Evolutionary conservation across 139 green algal genomes (phyloP).

Genomic region (Desmodesmus armatus): DNA sequence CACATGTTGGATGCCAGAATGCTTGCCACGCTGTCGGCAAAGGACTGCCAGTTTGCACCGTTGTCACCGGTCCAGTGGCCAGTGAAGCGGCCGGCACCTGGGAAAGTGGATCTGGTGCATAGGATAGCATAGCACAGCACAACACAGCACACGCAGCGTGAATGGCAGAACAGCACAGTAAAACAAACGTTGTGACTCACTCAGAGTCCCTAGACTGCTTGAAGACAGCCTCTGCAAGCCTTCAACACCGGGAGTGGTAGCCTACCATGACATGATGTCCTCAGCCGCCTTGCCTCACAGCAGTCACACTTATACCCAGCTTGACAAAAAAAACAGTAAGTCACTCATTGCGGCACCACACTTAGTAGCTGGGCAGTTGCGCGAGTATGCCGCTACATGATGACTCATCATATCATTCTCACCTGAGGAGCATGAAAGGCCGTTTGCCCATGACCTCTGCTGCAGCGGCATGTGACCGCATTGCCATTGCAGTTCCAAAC

Average conservation of each 20-base stretch:
- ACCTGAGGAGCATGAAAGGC: conserved; percentile 35
- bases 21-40: conserved; percentile 42
- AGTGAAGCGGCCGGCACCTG: conserved; percentile 40
- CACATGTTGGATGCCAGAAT: conserved; percentile 41
- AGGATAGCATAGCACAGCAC: neutral
- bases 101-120: conserved; percentile 50
- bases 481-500: conserved; percentile 15
- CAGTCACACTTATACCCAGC: neutral
- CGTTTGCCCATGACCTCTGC: conserved; percentile 16
- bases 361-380: no score
- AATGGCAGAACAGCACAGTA: no score
- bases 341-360: no score
- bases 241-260: neutral
- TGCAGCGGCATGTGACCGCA: neutral
- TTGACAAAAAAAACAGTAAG: no score
- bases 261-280: neutral
- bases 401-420: neutral
- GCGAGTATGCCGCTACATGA: no score
- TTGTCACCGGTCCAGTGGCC: conserved; percentile 64
- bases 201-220: no score
- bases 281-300: neutral
- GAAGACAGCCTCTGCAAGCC: neutral
- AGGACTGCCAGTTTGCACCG: conserved; percentile 58
- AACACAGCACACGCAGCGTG: no score
- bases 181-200: no score